Evolutionary conservation across 2,329 filamentous ascomycete genomes (phyloP).

Genomic region (Annulohypoxylon truncatum): DNA sequence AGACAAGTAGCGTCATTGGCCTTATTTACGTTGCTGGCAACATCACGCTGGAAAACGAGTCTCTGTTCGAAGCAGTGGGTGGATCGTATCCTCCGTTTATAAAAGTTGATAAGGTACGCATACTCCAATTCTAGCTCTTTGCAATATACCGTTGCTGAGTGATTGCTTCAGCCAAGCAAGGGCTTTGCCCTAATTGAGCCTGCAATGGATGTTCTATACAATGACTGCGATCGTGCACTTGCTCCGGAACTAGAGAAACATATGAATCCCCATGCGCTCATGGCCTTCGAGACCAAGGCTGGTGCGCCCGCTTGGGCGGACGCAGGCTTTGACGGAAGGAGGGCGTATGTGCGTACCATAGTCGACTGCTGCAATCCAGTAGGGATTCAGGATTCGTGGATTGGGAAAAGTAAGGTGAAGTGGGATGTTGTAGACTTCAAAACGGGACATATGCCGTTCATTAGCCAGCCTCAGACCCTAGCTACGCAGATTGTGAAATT

Average conservation of each 20-base stretch:
- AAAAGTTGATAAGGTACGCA: slow-evolving; percentile 28
- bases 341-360: slow-evolving; percentile 39
- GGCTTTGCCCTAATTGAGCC: slow-evolving; percentile 41
- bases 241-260: slow-evolving; percentile 22
- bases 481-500: slow-evolving; percentile 35
- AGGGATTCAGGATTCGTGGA: slow-evolving; percentile 40
- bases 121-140: neutral
- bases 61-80: slow-evolving; percentile 27
- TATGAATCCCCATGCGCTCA: slow-evolving; percentile 1
- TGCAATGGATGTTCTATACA: slow-evolving; percentile 41
- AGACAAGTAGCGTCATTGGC: slow-evolving; percentile 30
- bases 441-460: slow-evolving; percentile 46
- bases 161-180: neutral
- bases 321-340: slow-evolving; percentile 34
- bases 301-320: slow-evolving; percentile 40
- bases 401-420: slow-evolving; percentile 41
- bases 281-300: slow-evolving; percentile 17
- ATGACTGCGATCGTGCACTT: slow-evolving; percentile 36
- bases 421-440: slow-evolving; percentile 46
- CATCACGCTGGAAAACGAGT: slow-evolving; percentile 39
- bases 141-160: neutral
- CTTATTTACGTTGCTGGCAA: slow-evolving; percentile 39
- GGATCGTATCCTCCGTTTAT: slow-evolving; percentile 42
- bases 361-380: slow-evolving; percentile 41
- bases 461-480: slow-evolving; percentile 41